phyloP scores from a whole-genome alignment of 2,329 filamentous ascomycete genomes.

The Magnaporthales sp. region DNA sequence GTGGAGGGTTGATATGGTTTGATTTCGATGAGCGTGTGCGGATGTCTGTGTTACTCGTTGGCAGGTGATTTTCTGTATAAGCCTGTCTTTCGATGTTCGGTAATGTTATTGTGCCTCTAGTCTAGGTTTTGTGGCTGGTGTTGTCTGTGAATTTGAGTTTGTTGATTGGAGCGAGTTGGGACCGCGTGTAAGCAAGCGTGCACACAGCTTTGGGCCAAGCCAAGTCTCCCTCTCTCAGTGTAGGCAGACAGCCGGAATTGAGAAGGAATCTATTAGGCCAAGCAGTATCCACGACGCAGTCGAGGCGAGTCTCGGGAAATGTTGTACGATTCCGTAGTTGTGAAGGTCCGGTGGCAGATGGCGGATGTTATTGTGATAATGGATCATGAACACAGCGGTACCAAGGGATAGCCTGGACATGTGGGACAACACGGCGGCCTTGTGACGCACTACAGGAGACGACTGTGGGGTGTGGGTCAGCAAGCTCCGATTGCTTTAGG shows the following conservation, averaged over 20 bases:
- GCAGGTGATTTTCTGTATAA: neutral
- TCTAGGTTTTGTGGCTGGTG: neutral
- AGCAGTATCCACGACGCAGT: neutral
- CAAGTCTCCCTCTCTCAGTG: neutral
- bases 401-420: neutral
- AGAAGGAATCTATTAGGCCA: neutral
- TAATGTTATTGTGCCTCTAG: neutral
- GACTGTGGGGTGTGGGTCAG: neutral
- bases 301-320: neutral
- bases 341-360: neutral
- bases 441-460: neutral
- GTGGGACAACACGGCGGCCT: neutral
- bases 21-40: neutral
- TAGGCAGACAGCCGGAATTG: neutral
- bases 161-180: neutral
- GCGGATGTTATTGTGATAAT: neutral
- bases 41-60: neutral
- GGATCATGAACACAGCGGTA: neutral
- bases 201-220: neutral
- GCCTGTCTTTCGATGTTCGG: neutral
- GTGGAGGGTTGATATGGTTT: neutral
- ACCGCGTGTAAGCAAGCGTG: neutral
- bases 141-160: neutral
- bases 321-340: neutral
- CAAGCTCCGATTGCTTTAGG: neutral